A percentile compares a stretch with the other conserved stretches of the same genome.
These are phyloP conservation scores for Mycena floridula DNA, from an alignment of 768 basidiomycete species.

Conservation along the genomic window DNA sequence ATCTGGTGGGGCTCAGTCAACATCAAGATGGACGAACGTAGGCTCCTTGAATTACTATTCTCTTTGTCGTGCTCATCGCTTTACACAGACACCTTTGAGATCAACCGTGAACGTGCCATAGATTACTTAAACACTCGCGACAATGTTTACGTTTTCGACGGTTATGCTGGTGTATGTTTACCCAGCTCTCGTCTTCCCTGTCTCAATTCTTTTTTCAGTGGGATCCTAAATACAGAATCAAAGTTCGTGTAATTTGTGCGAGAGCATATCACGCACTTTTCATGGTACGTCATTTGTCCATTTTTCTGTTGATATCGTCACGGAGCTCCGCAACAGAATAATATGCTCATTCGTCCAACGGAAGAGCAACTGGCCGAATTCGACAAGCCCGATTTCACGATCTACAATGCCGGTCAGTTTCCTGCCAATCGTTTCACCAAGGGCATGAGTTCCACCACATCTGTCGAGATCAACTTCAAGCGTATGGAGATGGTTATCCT, in stretches of 20 bases:
- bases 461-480: constrained; percentile 99
- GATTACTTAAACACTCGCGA: constrained; percentile 98
- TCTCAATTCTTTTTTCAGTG: constrained; percentile 45
- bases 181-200: constrained; percentile 3
- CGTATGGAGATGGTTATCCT: constrained; percentile 99
- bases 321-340: constrained; percentile 54
- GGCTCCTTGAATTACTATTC: constrained; percentile 20
- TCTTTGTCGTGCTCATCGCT: constrained; percentile 1
- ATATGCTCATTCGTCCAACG: constrained; percentile 99
- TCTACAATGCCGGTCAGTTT: constrained; percentile 99
- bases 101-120: constrained; percentile 97
- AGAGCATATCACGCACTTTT: constrained; percentile 98
- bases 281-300: constrained; percentile 62
- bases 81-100: constrained; percentile 89
- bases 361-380: constrained; percentile 90
- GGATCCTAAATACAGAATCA: constrained; percentile 99
- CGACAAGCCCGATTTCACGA: constrained; percentile 98
- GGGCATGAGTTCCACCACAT: constrained; percentile 98
- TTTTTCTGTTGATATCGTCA: constrained; percentile 10
- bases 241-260: constrained; percentile 98
- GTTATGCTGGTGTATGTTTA: constrained; percentile 73
- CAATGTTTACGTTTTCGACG: constrained; percentile 97
- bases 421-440: constrained; percentile 99
- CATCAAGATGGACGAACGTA: constrained; percentile 97
- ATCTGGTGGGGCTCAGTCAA: constrained; percentile 99